phyloP scores from a whole-genome alignment of 2,329 filamentous ascomycete genomes.

The Phyllosticta citriasiana region DNA sequence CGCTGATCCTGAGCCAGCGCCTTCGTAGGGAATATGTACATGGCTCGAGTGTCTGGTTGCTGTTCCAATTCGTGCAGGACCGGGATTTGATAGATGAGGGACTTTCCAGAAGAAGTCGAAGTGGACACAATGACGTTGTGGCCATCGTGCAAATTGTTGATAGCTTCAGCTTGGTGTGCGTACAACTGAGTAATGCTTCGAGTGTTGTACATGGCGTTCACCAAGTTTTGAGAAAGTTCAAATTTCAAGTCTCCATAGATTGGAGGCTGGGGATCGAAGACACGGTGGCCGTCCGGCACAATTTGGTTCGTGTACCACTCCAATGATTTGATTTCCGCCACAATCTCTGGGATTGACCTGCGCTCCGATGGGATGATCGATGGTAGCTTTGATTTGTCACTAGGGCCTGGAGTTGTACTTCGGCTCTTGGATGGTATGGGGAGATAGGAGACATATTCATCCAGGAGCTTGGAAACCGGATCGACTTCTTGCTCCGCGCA shows the following conservation, averaged over 20 bases:
- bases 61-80: slow-evolving; percentile 78
- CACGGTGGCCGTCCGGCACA: slow-evolving; percentile 82
- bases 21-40: slow-evolving; percentile 98
- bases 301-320: slow-evolving; percentile 90
- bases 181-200: slow-evolving; percentile 79
- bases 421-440: slow-evolving; percentile 47
- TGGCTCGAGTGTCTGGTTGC: slow-evolving; percentile 66
- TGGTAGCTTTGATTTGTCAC: slow-evolving; percentile 39
- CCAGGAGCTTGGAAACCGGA: slow-evolving; percentile 54
- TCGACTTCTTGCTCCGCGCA: slow-evolving; percentile 58
- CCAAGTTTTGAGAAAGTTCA: slow-evolving; percentile 74
- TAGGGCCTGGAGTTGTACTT: slow-evolving; percentile 31
- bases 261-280: slow-evolving; percentile 76
- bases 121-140: slow-evolving; percentile 87
- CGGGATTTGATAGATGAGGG: slow-evolving; percentile 93
- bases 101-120: slow-evolving; percentile 93
- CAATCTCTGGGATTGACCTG: slow-evolving; percentile 71
- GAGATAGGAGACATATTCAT: slow-evolving; percentile 50
- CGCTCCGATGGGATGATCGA: slow-evolving; percentile 69
- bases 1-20: slow-evolving; percentile 91
- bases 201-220: slow-evolving; percentile 94
- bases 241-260: slow-evolving; percentile 80
- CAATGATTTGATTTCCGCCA: slow-evolving; percentile 69
- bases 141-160: slow-evolving; percentile 76
- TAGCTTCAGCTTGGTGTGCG: slow-evolving; percentile 84